Evolutionary conservation across 1,284 basidiomycete species (phyloP), one percentile per base, ranked within the genome.

Genomic region (Leccinum colubrinum): DNA sequence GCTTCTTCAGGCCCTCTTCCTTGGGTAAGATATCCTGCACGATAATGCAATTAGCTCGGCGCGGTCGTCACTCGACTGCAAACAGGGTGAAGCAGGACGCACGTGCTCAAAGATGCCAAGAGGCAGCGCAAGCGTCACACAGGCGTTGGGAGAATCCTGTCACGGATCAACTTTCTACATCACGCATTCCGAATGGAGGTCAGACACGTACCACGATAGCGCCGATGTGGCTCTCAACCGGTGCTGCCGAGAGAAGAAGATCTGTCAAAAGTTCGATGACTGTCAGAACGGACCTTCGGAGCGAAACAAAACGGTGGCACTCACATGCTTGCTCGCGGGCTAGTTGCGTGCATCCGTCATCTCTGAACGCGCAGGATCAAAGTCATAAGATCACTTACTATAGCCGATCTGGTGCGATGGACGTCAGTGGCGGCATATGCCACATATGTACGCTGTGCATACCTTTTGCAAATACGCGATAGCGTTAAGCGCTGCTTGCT

Each of bases 391-490:
- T 41, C 9, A 79, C 86, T 67, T 67, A 88, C 86, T 88, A 64
- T 88, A 88, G 39, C 87, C 86, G 56, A 88, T 74, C 86, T 86
- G 61, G 56, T 6, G 46, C 1, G 27, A 20, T 17, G 14, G n/a
- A 20, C 4, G 12, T 67, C 35, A 58, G 37, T 2, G 22, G 15
- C 4, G n/a, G n/a, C 15, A 30, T 22, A 43, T 3, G 35, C 11
- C 1, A 7, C 14, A 50, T 33, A 1, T 33, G 33, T 1, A 12
- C 17, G 1, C 15, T 35, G 41, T 60, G 83, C 86, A 41, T 57
- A 85, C 87, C 80, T 93, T 92, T 79, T 86, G 79, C 48, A 93
- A 77, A 72, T 93, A 93, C 3, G 83, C 81, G 64, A 94, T 93
- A 6, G 87, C 83, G 65, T 91, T 91, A 58, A 90, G 76, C 0